Conservation (phyloP, 2,329 filamentous ascomycete genomes). For the Microsporum audouinii region DNA sequence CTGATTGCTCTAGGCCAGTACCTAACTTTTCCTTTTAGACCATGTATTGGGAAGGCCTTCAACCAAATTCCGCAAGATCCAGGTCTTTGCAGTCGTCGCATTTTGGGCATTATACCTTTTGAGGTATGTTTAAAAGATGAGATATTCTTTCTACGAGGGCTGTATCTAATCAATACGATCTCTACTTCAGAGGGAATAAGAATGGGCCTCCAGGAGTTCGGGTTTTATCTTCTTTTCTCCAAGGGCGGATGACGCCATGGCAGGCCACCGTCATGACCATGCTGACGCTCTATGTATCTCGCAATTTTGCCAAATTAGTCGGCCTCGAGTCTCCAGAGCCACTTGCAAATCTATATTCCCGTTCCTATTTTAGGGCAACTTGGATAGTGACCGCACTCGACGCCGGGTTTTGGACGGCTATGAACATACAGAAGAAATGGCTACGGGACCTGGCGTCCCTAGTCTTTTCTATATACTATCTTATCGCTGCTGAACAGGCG, state of each 20-base stretch:
- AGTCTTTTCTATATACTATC: constrained; percentile 77
- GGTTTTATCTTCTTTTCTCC: constrained; percentile 58
- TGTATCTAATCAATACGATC: not conserved
- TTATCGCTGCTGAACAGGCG: constrained; percentile 83
- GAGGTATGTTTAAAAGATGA: constrained; percentile 41
- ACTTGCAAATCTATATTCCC: constrained; percentile 83
- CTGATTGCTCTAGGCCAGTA: not conserved
- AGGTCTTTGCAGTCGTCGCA: constrained; percentile 79
- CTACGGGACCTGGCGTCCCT: constrained; percentile 71
- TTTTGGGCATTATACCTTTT: constrained; percentile 84
- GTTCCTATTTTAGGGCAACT: constrained; percentile 87
- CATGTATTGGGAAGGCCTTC: constrained; percentile 88
- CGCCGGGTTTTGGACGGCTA: constrained; percentile 96
- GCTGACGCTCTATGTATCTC: constrained; percentile 78
- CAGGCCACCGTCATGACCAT: constrained; percentile 79
- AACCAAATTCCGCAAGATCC: constrained; percentile 78
- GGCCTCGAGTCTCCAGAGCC: constrained; percentile 88
- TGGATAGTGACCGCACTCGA: constrained; percentile 93
- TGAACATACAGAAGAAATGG: constrained; percentile 75
- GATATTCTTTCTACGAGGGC: not conserved
- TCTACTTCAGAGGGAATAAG: constrained; percentile 56
- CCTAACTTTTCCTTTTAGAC: constrained; percentile 40
- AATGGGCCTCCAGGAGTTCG: constrained; percentile 76
- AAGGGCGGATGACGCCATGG: constrained; percentile 68
- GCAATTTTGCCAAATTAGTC: constrained; percentile 87